phyloP scores from a whole-genome alignment of 768 basidiomycete genomes.

The Daedalea quercina region DNA sequence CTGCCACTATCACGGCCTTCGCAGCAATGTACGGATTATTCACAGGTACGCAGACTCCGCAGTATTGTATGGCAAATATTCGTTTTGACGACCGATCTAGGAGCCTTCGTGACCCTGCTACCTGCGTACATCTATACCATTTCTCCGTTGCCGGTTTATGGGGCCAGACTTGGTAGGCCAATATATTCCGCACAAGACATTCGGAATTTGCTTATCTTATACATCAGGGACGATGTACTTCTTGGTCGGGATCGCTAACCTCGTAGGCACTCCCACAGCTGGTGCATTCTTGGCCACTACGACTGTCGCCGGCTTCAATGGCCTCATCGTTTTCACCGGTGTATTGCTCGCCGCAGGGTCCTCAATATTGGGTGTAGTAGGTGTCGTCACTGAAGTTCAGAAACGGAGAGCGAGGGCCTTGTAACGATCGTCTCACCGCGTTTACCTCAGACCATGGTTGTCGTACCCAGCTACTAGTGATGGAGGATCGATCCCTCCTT shows the following conservation, averaged over 20 bases:
- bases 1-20: conserved; percentile 21
- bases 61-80: background rate
- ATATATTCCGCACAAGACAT: background rate
- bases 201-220: background rate
- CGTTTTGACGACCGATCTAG: conserved; percentile 6
- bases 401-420: background rate
- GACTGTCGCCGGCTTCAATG: conserved; percentile 19
- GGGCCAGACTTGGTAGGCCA: conserved; percentile 24
- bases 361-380: conserved; percentile 1
- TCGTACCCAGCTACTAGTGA: no score
- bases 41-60: conserved; percentile 17
- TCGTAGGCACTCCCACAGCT: conserved; percentile 27
- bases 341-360: conserved; percentile 17
- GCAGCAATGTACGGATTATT: conserved; percentile 24
- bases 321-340: conserved; percentile 26
- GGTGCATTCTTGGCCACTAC: conserved; percentile 23
- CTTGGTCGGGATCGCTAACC: conserved; percentile 22
- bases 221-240: conserved; percentile 23
- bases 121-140: conserved; percentile 26
- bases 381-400: background rate
- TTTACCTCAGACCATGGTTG: no score
- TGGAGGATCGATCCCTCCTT: no score
- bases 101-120: conserved; percentile 23
- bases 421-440: no score
- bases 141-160: conserved; percentile 22